Evolutionary conservation across 352 stramenopile genomes (phyloP).

Genomic region (Phytophthora sansomeana): DNA sequence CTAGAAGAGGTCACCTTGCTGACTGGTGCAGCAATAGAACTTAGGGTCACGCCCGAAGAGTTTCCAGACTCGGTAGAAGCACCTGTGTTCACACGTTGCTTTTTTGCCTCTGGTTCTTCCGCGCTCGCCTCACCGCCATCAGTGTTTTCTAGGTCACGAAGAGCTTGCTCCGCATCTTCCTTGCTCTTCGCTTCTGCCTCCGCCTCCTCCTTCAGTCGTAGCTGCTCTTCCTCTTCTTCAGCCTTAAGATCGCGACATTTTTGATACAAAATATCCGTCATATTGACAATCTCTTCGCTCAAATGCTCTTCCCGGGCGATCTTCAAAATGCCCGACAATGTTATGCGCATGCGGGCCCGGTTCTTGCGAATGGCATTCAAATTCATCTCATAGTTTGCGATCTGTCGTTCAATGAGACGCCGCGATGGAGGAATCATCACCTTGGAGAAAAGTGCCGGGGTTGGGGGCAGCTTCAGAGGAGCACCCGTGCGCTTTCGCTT

Average conservation of each 20-base stretch:
- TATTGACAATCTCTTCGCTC: constrained; percentile 58
- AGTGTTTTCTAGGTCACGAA: constrained; percentile 6
- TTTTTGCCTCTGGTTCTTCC: constrained; percentile 51
- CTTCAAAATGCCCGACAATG: constrained; percentile 60
- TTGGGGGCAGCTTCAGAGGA: constrained; percentile 39
- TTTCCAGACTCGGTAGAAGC: constrained; percentile 11
- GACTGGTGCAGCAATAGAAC: background rate
- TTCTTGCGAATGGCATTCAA: constrained; percentile 55
- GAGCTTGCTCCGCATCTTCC: constrained; percentile 27
- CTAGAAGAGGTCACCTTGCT: constrained; percentile 21
- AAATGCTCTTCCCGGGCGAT: constrained; percentile 71
- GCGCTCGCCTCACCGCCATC: constrained; percentile 18
- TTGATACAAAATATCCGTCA: constrained; percentile 60
- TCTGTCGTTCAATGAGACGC: constrained; percentile 75
- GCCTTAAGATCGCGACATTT: constrained; percentile 63
- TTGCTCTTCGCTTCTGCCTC: constrained; percentile 33
- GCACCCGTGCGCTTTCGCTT: constrained; percentile 45
- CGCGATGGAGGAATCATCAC: constrained; percentile 72
- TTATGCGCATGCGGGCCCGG: constrained; percentile 57
- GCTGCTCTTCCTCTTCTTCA: constrained; percentile 55
- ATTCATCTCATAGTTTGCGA: constrained; percentile 74
- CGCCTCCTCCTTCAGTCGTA: constrained; percentile 35
- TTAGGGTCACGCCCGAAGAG: constrained; percentile 2
- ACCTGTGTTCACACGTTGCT: constrained; percentile 32
- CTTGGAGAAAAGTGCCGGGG: constrained; percentile 54